Conservation (phyloP, 805 yeast genomes). For the Dipodascopsis tothii region DNA sequence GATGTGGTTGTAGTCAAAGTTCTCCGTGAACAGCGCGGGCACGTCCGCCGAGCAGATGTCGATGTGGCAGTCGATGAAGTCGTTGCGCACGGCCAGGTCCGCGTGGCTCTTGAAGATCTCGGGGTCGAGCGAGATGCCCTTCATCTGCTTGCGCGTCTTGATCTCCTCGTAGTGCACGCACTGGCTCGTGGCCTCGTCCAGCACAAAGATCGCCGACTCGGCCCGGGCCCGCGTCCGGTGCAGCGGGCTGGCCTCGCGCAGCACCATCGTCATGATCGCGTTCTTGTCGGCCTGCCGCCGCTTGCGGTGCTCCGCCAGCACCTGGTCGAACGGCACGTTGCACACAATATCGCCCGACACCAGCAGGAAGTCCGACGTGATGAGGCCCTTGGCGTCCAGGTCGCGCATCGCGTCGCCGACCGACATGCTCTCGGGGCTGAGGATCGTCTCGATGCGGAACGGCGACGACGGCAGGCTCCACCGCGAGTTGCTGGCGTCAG, state of each 20-base stretch:
- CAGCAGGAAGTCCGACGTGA: slow-evolving; percentile 80
- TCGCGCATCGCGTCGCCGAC: slow-evolving; percentile 98
- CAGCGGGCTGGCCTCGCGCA: slow-evolving; percentile 72
- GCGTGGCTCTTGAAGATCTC: slow-evolving; percentile 68
- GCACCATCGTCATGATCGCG: slow-evolving; percentile 89
- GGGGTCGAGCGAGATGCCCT: slow-evolving; percentile 62
- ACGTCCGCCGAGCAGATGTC: slow-evolving; percentile 93
- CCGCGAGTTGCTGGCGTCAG: slow-evolving; percentile 26
- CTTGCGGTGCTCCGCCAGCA: slow-evolving; percentile 63
- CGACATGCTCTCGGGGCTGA: slow-evolving; percentile 78
- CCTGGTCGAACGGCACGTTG: slow-evolving; percentile 71
- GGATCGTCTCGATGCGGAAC: slow-evolving; percentile 67
- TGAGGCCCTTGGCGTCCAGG: slow-evolving; percentile 80
- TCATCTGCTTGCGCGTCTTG: slow-evolving; percentile 38
- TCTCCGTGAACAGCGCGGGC: slow-evolving; percentile 91
- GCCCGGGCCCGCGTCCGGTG: slow-evolving; percentile 70
- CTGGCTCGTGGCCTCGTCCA: slow-evolving; percentile 65
- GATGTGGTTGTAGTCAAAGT: slow-evolving; percentile 84
- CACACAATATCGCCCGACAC: slow-evolving; percentile 95
- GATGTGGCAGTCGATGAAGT: slow-evolving; percentile 90
- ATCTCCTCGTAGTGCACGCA: slow-evolving; percentile 80
- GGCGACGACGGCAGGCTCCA: slow-evolving; percentile 55
- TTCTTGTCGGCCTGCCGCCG: slow-evolving; percentile 70
- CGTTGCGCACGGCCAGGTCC: slow-evolving; percentile 78
- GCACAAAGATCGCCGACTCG: slow-evolving; percentile 77